These are phyloP conservation scores for Besnoitia besnoiti DNA, from an alignment of 169 alveolate species.

Conservation along the genomic window DNA sequence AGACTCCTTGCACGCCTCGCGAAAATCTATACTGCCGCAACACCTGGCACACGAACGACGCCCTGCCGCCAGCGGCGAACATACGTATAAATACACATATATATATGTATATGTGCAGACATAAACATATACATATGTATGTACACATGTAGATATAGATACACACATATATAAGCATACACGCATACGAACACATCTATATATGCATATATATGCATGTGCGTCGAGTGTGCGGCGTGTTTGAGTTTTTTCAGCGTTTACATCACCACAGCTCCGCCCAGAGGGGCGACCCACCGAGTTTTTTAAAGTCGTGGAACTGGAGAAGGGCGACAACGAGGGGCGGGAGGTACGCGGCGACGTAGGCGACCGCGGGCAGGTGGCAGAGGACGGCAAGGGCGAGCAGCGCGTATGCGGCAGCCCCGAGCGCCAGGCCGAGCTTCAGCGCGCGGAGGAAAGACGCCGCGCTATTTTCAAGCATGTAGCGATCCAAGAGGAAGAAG, in stretches of 20 bases:
- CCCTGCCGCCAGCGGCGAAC: too few relatives aligned
- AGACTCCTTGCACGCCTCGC: too few relatives aligned
- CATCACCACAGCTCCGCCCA: conserved; percentile 27
- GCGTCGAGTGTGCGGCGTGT: too few relatives aligned
- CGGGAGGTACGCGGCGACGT: background rate
- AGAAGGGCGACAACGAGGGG: background rate
- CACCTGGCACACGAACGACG: too few relatives aligned
- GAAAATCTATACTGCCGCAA: too few relatives aligned
- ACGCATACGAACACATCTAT: background rate
- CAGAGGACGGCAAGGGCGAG: background rate
- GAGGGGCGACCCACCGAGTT: background rate
- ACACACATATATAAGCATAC: background rate
- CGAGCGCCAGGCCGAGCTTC: background rate
- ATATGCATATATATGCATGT: background rate
- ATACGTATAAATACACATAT: background rate
- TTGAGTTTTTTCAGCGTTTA: too few relatives aligned
- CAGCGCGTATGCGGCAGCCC: background rate
- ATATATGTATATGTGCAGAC: background rate
- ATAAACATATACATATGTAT: background rate
- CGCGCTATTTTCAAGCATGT: background rate
- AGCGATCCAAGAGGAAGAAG: background rate
- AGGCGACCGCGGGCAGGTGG: conserved; percentile 14
- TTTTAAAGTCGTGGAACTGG: background rate
- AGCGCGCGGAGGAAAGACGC: background rate
- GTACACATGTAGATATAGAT: background rate